These are phyloP conservation scores for Nicotiana knightiana DNA, from an alignment of 257 asterid genomes.

Conservation along the genomic window DNA sequence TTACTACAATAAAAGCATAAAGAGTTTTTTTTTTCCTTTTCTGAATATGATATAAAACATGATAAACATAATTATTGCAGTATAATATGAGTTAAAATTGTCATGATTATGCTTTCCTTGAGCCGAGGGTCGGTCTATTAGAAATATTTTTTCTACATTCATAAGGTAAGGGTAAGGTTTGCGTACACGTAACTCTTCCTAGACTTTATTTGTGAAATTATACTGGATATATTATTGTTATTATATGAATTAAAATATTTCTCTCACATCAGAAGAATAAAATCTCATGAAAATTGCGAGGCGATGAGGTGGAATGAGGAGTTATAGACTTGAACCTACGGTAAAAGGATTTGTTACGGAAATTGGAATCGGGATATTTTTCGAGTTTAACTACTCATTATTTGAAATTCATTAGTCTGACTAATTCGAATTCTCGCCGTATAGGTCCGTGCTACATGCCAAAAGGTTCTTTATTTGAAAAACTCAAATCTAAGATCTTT, in stretches of 20 bases:
- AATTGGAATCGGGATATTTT: too few relatives aligned
- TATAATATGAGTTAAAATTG: too few relatives aligned
- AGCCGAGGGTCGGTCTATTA: too few relatives aligned
- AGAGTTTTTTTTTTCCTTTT: neutral
- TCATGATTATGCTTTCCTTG: too few relatives aligned
- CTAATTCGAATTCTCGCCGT: neutral
- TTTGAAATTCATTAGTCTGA: neutral
- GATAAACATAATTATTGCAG: neutral
- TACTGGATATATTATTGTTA: too few relatives aligned
- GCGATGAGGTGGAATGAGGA: neutral
- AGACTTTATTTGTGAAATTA: too few relatives aligned
- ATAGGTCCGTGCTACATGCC: neutral
- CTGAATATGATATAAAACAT: too few relatives aligned
- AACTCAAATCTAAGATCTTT: neutral
- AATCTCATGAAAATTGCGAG: neutral
- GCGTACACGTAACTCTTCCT: too few relatives aligned
- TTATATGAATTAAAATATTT: too few relatives aligned
- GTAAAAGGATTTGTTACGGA: neutral
- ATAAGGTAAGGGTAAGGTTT: too few relatives aligned
- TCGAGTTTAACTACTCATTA: neutral
- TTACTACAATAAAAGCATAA: neutral
- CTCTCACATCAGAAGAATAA: too few relatives aligned
- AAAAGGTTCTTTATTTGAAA: neutral
- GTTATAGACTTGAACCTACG: neutral
- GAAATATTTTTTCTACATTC: too few relatives aligned